Evolutionary conservation across 2,329 filamentous ascomycete species (phyloP).

Genomic region (Nothomitra cinnamomea): DNA sequence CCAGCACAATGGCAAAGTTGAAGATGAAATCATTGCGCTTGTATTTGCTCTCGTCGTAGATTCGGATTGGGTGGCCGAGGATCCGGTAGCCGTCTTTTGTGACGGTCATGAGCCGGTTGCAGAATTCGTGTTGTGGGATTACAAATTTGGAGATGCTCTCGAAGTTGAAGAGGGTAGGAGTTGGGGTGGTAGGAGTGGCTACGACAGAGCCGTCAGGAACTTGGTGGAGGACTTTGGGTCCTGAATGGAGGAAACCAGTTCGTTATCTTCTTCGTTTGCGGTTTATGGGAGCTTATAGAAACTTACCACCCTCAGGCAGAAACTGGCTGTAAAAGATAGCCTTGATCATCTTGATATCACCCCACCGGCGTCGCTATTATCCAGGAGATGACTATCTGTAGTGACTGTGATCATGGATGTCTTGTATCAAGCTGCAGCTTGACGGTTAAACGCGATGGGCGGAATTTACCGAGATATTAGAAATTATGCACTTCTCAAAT

Average conservation of each 20-base stretch:
- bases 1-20: conserved; percentile 81
- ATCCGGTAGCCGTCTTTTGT: conserved; percentile 61
- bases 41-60: conserved; percentile 58
- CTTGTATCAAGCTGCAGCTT: too few relatives aligned
- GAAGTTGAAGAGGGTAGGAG: conserved; percentile 65
- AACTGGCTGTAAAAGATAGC: conserved; percentile 52
- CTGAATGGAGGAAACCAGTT: conserved; percentile 26
- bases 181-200: conserved; percentile 25
- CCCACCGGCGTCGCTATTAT: neutral
- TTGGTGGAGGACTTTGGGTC: conserved; percentile 46
- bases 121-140: conserved; percentile 87
- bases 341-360: conserved; percentile 35
- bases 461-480: too few relatives aligned
- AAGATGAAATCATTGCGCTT: conserved; percentile 95
- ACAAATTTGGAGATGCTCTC: conserved; percentile 78
- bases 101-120: conserved; percentile 75
- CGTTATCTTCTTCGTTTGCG: neutral
- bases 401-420: too few relatives aligned
- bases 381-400: neutral
- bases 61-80: conserved; percentile 77
- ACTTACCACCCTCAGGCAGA: conserved; percentile 37
- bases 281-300: conserved; percentile 11
- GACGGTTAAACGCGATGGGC: too few relatives aligned
- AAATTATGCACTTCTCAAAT: too few relatives aligned
- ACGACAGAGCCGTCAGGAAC: conserved; percentile 43